Percentiles rank a stretch among this genome's conserved stretches.
Conservation (phyloP, 257 asterid species). For the Ilex aquifolium region DNA sequence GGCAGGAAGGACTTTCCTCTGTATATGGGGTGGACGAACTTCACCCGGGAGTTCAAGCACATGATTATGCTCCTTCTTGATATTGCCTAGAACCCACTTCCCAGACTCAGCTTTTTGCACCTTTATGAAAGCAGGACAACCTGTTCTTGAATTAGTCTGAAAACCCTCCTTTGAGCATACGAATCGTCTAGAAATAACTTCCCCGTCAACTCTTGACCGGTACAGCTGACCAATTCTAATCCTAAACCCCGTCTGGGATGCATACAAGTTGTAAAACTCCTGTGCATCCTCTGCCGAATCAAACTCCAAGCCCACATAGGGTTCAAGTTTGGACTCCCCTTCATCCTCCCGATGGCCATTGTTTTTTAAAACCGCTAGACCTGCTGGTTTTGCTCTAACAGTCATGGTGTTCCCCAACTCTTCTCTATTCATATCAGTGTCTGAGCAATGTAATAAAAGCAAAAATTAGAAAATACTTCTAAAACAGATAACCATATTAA, state of each 20-base stretch:
- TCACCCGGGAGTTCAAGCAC: not conserved
- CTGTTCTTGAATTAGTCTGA: slow-evolving; percentile 1
- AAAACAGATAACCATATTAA: not conserved
- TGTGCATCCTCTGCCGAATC: not conserved
- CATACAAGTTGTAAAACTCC: slow-evolving; percentile 1
- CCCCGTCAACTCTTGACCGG: not conserved
- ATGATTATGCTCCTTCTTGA: not conserved
- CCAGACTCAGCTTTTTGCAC: slow-evolving; percentile 4
- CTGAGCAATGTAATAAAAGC: not conserved
- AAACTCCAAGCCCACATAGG: not conserved
- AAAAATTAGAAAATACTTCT: no score
- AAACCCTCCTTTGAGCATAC: slow-evolving; percentile 3
- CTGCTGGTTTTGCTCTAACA: slow-evolving; percentile 2
- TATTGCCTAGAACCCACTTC: slow-evolving; percentile 2
- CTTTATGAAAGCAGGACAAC: slow-evolving; percentile 1
- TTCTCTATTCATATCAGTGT: slow-evolving; percentile 2
- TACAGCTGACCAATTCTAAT: slow-evolving; percentile 4
- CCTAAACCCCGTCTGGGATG: not conserved
- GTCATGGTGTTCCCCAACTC: not conserved
- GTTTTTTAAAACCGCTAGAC: not conserved
- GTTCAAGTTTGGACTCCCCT: not conserved
- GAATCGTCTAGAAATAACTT: not conserved
- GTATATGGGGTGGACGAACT: not conserved
- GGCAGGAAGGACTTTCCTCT: not conserved
- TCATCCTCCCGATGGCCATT: not conserved